Conservation (phyloP, 768 basidiomycete species). For the Harrya chromipes region DNA sequence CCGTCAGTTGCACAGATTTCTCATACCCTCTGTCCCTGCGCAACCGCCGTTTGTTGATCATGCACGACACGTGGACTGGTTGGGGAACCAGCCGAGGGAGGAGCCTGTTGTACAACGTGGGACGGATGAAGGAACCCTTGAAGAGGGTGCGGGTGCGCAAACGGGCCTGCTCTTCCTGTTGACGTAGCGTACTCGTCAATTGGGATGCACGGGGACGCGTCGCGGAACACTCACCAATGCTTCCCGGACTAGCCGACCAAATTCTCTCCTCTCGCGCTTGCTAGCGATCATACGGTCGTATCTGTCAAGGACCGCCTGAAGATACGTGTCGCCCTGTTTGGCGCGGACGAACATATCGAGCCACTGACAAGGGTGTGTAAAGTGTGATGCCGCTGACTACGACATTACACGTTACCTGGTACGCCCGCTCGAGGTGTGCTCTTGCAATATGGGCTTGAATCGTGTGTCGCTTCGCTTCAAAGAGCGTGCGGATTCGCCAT, state of each 20-base stretch:
- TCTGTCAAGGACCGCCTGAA: constrained; percentile 46
- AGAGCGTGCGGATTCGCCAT: constrained; percentile 52
- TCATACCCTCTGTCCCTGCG: constrained; percentile 46
- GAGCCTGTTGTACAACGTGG: constrained; percentile 61
- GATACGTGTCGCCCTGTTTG: constrained; percentile 47
- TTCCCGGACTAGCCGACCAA: constrained; percentile 44
- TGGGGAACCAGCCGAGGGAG: constrained; percentile 82
- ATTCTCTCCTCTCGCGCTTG: constrained; percentile 47
- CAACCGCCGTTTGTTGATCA: constrained; percentile 53
- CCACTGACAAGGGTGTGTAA: constrained; percentile 36
- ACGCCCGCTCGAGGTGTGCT: constrained; percentile 45
- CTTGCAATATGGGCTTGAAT: constrained; percentile 54
- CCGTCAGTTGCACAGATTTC: constrained; percentile 31
- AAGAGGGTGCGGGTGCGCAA: constrained; percentile 62
- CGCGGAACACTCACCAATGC: constrained; percentile 44
- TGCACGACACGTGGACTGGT: constrained; percentile 64
- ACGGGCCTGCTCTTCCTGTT: constrained; percentile 53
- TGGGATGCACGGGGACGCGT: not conserved
- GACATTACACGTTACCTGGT: constrained; percentile 45
- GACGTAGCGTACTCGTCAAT: not conserved
- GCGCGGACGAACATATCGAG: constrained; percentile 56
- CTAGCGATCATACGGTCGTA: constrained; percentile 57
- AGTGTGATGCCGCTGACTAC: too few relatives aligned
- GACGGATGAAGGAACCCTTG: constrained; percentile 68
- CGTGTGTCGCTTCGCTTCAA: constrained; percentile 47